These are phyloP conservation scores for Kurtzmaniella natalensis DNA, from an alignment of 1,139 yeast species.

Conservation along the genomic window DNA sequence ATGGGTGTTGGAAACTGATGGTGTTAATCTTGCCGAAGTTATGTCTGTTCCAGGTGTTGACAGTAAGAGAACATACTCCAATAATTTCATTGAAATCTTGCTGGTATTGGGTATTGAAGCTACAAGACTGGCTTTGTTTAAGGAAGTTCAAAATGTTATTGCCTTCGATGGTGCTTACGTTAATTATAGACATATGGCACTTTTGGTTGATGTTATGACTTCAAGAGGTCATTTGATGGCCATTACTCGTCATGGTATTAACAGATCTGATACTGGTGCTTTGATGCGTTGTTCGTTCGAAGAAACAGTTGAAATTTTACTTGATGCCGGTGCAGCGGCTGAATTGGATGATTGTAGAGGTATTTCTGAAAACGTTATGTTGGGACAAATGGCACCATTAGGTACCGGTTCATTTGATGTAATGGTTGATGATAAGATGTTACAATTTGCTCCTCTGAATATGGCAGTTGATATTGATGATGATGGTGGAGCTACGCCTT, in stretches of 20 bases:
- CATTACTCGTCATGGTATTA: conserved; percentile 98
- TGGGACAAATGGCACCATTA: conserved; percentile 97
- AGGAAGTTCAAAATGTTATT: conserved; percentile 93
- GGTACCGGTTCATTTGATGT: conserved; percentile 99
- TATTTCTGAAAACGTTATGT: conserved; percentile 94
- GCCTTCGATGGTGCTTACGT: conserved; percentile 99
- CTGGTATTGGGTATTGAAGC: conserved; percentile 98
- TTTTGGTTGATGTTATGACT: conserved; percentile 97
- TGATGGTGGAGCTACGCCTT: conserved; percentile 95
- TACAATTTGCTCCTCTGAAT: conserved; percentile 62
- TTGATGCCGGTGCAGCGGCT: conserved; percentile 98
- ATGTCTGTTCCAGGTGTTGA: conserved; percentile 96
- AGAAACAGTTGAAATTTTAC: conserved; percentile 94
- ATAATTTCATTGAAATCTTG: conserved; percentile 92
- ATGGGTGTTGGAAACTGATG: conserved; percentile 99
- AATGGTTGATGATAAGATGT: conserved; percentile 86
- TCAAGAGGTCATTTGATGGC: conserved; percentile 98
- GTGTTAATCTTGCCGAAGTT: conserved; percentile 93
- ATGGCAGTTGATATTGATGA: conserved; percentile 35
- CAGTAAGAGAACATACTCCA: conserved; percentile 82
- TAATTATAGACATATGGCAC: conserved; percentile 96
- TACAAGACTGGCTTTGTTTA: conserved; percentile 88
- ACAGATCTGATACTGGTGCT: conserved; percentile 98
- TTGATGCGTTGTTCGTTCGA: conserved; percentile 99
- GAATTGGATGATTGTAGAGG: conserved; percentile 98